Base-by-base conservation (phyloP, 257 asterid genomes). In the Perilla frutescens region DNA sequence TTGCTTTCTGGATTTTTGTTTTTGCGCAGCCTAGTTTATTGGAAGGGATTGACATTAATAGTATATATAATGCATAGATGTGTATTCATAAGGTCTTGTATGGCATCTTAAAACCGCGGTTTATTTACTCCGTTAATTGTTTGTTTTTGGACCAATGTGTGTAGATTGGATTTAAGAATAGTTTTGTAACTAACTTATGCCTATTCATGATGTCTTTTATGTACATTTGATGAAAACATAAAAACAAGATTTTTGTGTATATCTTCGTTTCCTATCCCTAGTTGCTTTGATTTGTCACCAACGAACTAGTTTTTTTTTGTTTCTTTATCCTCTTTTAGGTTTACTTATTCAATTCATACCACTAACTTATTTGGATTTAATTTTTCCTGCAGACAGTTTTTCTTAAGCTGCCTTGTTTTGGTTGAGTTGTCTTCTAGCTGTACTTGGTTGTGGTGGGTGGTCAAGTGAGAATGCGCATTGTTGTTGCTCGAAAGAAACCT, bases 381-480 rank as follows among this genome's bases (percentile, higher is more conserved):
- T 20, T 20, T 20, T 20, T 57, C 65, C 65, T 79, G 77, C 85
- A 77, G 84, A 71, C 65, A 57, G 32, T 54, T 15, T 20, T 71
- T 64, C n/a, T 45, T 34, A n/a, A 67, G 80, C 70, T 43, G 12
- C 66, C 13, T 6, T 50, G 11, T 74, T 61, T 26, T 62, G n/a
- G 55, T 69, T 56, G 34, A 53, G 56, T 77, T 12, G 36, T 62
- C 9, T 39, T 7, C 10, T 50, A 37, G 34, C 51, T 57, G 15
- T 64, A 73, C 58, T 39, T 79, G 11, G 58, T 66, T 45, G 49
- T 76, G 77, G 86, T 80, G 69, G 79, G 82, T 58, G 67, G 26
- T 20, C 26, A 64, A 57, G 84, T 83, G 84, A 91, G 91, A 76
- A 91, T 89, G 97, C 90, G 57, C 88, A 72, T 91, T 89, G 95